Percentiles rank a stretch among this genome's conserved stretches.
These are phyloP conservation scores for Capillidium rhysosporum DNA, from an alignment of 371 early-diverging fungal genomes.

Conservation along the genomic window DNA sequence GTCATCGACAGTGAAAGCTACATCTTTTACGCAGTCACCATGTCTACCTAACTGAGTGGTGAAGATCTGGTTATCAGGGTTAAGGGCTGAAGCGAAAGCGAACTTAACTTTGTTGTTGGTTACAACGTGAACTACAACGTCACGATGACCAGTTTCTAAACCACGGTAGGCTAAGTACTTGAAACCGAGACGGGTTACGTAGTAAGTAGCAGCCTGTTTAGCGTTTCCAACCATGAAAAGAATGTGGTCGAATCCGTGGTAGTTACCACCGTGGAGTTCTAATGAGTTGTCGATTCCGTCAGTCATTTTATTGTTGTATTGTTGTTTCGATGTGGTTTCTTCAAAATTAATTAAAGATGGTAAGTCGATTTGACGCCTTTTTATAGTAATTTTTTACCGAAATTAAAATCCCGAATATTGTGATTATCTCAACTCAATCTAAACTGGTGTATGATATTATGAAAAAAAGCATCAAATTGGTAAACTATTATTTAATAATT, in stretches of 20 bases:
- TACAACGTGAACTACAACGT: slow-evolving; percentile 72
- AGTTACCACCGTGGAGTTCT: slow-evolving; percentile 1
- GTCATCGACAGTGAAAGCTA: slow-evolving; percentile 84
- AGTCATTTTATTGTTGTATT: background rate
- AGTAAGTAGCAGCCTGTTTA: slow-evolving; percentile 86
- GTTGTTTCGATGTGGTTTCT: too few relatives aligned
- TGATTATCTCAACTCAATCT: too few relatives aligned
- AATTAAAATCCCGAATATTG: too few relatives aligned
- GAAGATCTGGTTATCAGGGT: slow-evolving; percentile 58
- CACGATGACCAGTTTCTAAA: slow-evolving; percentile 82
- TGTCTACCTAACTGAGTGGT: slow-evolving; percentile 51
- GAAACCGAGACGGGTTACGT: slow-evolving; percentile 76
- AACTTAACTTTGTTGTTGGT: slow-evolving; percentile 58
- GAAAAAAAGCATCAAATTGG: too few relatives aligned
- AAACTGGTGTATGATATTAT: too few relatives aligned
- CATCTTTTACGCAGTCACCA: slow-evolving; percentile 91
- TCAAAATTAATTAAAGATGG: too few relatives aligned
- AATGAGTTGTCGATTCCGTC: background rate
- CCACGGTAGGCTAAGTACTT: slow-evolving; percentile 82
- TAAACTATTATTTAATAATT: too few relatives aligned
- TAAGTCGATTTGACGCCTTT: too few relatives aligned
- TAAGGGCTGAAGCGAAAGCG: slow-evolving; percentile 79
- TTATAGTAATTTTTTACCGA: too few relatives aligned
- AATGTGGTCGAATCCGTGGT: slow-evolving; percentile 40
- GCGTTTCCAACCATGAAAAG: slow-evolving; percentile 81